Evolutionary conservation across 306 rosid species (phyloP).

Genomic region (Hippophae tibetana): DNA sequence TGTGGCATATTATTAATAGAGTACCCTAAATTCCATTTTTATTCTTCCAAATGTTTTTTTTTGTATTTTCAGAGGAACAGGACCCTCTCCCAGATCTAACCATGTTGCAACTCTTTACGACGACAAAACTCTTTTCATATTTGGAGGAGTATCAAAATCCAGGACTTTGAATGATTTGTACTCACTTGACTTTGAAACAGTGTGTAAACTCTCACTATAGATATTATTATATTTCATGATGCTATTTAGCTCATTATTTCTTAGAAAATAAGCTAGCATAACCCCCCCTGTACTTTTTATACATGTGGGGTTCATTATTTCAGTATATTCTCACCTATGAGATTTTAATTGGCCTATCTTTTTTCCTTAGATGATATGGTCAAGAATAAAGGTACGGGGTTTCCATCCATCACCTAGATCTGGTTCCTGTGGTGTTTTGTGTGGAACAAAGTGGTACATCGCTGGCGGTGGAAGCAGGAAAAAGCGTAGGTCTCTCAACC

Average conservation of each 20-base stretch:
- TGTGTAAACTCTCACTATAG: slow-evolving; percentile 30
- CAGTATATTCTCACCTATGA: slow-evolving; percentile 10
- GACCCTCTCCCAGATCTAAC: slow-evolving; percentile 81
- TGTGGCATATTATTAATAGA: slow-evolving; percentile 8
- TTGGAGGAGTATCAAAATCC: slow-evolving; percentile 86
- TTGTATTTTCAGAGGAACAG: slow-evolving; percentile 54
- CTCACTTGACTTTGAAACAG: slow-evolving; percentile 88
- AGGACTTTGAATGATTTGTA: slow-evolving; percentile 71
- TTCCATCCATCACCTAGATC: slow-evolving; percentile 93
- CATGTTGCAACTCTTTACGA: slow-evolving; percentile 80
- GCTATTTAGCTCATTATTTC: slow-evolving; percentile 7
- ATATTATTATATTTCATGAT: not conserved
- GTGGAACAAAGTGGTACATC: slow-evolving; percentile 92
- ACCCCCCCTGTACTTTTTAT: no score
- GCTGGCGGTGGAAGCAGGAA: slow-evolving; percentile 91
- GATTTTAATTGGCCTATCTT: slow-evolving; percentile 17
- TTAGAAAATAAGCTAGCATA: no score
- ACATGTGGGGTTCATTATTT: not conserved
- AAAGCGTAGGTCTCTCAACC: slow-evolving; percentile 51
- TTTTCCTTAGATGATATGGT: slow-evolving; percentile 80
- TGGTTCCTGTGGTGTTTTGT: slow-evolving; percentile 76
- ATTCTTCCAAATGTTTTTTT: not conserved
- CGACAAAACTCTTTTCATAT: slow-evolving; percentile 66
- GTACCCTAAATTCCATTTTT: slow-evolving; percentile 2
- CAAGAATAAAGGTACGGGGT: slow-evolving; percentile 70